Evolutionary conservation across 2,329 filamentous ascomycete genomes (phyloP).

Genomic region (Emericellopsis atlantica): DNA sequence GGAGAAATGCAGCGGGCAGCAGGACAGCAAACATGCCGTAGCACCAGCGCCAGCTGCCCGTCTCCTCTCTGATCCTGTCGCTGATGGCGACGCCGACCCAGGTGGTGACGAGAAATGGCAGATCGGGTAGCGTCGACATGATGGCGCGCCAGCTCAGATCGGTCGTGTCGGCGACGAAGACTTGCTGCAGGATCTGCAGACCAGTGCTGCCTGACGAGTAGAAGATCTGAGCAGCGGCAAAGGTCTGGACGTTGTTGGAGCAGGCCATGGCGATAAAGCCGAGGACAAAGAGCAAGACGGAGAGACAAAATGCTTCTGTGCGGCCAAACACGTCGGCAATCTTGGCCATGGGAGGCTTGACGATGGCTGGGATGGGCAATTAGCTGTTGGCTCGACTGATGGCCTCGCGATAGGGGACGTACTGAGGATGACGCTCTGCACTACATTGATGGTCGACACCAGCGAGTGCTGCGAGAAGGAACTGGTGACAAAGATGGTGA

Average conservation of each 20-base stretch:
- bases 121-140: conserved; percentile 42
- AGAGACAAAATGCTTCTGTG: conserved; percentile 40
- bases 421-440: conserved; percentile 40
- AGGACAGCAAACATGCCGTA: conserved; percentile 49
- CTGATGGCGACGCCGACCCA: conserved; percentile 36
- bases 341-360: conserved; percentile 33
- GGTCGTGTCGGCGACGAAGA: conserved; percentile 53
- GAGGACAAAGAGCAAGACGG: conserved; percentile 38
- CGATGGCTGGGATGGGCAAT: conserved; percentile 3
- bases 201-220: conserved; percentile 47
- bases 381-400: neutral
- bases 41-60: conserved; percentile 46
- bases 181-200: conserved; percentile 47
- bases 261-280: conserved; percentile 46
- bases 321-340: conserved; percentile 50
- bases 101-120: conserved; percentile 47
- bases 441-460: conserved; percentile 29
- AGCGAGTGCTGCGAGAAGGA: conserved; percentile 31
- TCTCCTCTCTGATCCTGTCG: conserved; percentile 22
- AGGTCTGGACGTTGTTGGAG: conserved; percentile 39
- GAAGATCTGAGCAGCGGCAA: conserved; percentile 43
- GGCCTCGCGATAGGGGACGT: conserved; percentile 1
- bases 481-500: conserved; percentile 12
- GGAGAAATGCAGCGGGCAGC: conserved; percentile 41
- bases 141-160: conserved; percentile 46